These are phyloP conservation scores for Mycosphaerella sp. DNA, from an alignment of 2,329 filamentous ascomycete genomes.

Conservation along the genomic window DNA sequence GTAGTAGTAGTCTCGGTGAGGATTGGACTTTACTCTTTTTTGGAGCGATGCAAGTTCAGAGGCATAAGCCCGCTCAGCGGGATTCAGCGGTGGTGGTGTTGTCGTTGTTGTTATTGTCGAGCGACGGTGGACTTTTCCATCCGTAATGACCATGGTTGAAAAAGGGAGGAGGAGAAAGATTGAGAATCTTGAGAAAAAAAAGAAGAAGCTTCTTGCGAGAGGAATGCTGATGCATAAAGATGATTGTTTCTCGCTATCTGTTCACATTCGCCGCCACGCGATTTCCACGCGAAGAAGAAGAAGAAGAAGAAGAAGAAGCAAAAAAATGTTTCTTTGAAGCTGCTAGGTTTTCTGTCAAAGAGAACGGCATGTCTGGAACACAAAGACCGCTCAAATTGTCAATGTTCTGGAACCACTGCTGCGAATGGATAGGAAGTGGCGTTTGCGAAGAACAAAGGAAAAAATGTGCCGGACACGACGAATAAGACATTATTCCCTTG, in stretches of 20 bases:
- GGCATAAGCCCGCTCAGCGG: background rate
- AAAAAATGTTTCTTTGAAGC: background rate
- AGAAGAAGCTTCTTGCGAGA: no score
- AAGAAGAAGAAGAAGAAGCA: background rate
- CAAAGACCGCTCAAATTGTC: constrained; percentile 7
- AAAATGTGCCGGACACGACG: background rate
- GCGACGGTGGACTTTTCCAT: no score
- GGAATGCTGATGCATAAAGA: no score
- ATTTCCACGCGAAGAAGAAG: background rate
- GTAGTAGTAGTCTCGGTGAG: constrained; percentile 1
- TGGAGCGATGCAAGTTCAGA: constrained; percentile 1
- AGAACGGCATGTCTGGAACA: constrained; percentile 3
- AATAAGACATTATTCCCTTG: background rate
- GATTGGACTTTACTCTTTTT: background rate
- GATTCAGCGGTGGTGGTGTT: background rate
- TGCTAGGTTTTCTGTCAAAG: background rate
- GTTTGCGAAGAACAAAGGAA: background rate
- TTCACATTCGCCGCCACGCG: background rate
- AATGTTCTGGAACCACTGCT: background rate
- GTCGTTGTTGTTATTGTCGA: no score
- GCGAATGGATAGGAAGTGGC: background rate
- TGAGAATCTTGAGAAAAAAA: no score
- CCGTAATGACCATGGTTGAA: no score
- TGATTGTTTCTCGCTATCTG: no score
- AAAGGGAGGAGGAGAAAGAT: no score